These are phyloP conservation scores for Rhizodiscina lignyota DNA, from an alignment of 495 filamentous ascomycete species.

Conservation along the genomic window DNA sequence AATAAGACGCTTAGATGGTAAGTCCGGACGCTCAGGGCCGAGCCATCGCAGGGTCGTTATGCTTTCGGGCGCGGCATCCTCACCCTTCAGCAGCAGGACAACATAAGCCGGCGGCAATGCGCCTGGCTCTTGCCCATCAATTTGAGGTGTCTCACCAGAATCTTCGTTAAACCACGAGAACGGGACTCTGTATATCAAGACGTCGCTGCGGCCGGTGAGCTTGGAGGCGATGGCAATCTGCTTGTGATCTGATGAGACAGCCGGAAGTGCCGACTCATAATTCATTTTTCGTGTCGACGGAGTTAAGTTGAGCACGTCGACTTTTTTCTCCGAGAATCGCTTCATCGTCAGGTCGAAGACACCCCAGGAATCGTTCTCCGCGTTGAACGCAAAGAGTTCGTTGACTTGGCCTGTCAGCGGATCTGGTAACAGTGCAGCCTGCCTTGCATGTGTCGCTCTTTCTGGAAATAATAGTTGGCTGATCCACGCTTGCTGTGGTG, in stretches of 20 bases:
- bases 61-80: not conserved
- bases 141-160: not conserved
- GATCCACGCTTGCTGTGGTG: slow-evolving; percentile 10
- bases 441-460: not conserved
- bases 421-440: not conserved
- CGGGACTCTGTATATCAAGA: not conserved
- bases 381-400: slow-evolving; percentile 1
- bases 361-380: not conserved
- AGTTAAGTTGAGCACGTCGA: not conserved
- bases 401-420: not conserved
- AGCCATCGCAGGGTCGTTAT: not conserved
- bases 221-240: not conserved
- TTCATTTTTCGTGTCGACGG: not conserved
- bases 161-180: not conserved
- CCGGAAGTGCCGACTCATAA: not conserved
- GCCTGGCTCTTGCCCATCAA: not conserved
- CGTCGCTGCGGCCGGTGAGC: not conserved
- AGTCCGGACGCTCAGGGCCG: not conserved
- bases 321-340: not conserved
- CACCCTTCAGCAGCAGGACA: not conserved
- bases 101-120: not conserved
- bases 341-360: not conserved
- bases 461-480: not conserved
- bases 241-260: not conserved
- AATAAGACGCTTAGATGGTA: not conserved